These are phyloP conservation scores for Ramaria sp. DNA, from an alignment of 768 basidiomycete genomes.

Conservation along the genomic window DNA sequence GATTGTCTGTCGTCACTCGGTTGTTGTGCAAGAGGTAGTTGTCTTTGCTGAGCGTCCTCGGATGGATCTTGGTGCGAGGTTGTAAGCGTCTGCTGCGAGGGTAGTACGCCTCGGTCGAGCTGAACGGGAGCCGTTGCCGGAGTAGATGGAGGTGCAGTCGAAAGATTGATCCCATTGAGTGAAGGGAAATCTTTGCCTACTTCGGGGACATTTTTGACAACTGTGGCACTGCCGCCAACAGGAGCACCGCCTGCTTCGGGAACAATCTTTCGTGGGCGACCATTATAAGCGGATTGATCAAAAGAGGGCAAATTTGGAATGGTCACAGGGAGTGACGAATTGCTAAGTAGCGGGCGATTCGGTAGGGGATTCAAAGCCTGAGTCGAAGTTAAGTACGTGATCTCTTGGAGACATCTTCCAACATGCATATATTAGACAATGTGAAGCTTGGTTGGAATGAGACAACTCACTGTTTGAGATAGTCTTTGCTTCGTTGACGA, in stretches of 20 bases:
- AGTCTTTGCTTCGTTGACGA: conserved; percentile 88
- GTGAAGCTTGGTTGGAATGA: not conserved
- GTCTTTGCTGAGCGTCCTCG: conserved; percentile 19
- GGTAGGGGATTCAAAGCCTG: conserved; percentile 97
- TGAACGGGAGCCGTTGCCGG: conserved; percentile 25
- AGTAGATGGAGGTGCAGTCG: conserved; percentile 36
- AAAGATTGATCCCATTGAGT: conserved; percentile 45
- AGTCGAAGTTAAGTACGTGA: conserved; percentile 92
- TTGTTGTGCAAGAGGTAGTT: conserved; percentile 16
- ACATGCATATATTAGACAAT: conserved; percentile 10
- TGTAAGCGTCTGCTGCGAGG: conserved; percentile 8
- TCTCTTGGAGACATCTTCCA: conserved; percentile 87
- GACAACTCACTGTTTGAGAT: conserved; percentile 83
- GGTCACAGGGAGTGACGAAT: conserved; percentile 49
- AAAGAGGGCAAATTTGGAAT: conserved; percentile 66
- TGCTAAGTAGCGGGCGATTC: conserved; percentile 67
- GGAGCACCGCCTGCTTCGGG: conserved; percentile 42
- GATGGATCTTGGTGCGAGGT: conserved; percentile 5
- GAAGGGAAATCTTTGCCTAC: conserved; percentile 48
- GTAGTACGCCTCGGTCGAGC: conserved; percentile 11
- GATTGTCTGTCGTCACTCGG: conserved; percentile 35
- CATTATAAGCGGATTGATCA: conserved; percentile 64
- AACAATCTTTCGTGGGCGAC: conserved; percentile 71
- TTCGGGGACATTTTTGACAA: not conserved
- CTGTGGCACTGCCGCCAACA: conserved; percentile 4